Conservation (phyloP, 768 basidiomycete genomes). For the Lentinula guzmanii region DNA sequence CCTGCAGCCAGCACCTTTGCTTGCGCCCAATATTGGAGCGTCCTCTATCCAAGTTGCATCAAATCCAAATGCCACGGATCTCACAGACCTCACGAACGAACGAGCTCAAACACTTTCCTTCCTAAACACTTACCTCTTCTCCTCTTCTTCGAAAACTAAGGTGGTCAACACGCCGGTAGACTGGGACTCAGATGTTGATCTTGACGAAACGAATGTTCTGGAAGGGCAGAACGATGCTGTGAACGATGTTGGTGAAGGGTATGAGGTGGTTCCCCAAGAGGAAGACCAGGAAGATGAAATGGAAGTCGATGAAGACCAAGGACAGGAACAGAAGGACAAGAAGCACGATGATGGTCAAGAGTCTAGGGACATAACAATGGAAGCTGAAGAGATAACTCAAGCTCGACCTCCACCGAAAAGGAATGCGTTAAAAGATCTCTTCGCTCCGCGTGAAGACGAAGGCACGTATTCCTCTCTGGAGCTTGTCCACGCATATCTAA, state of each 20-base stretch:
- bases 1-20: neutral
- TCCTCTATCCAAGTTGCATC: neutral
- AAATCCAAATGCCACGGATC: constrained; percentile 1
- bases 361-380: neutral
- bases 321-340: neutral
- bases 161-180: neutral
- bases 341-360: neutral
- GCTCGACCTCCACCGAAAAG: constrained; percentile 3
- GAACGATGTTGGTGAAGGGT: constrained; percentile 6
- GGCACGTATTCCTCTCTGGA: constrained; percentile 29
- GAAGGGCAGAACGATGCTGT: neutral
- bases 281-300: neutral
- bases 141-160: neutral
- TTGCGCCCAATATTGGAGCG: constrained; percentile 7
- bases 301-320: neutral
- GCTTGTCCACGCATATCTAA: neutral
- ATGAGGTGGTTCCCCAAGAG: constrained; percentile 6
- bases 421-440: constrained; percentile 61
- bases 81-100: constrained; percentile 33
- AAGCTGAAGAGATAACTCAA: neutral
- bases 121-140: constrained; percentile 45
- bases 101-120: constrained; percentile 41
- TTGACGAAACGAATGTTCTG: neutral
- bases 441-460: constrained; percentile 63
- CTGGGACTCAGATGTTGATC: constrained; percentile 9